phyloP scores from a whole-genome alignment of 2,329 filamentous ascomycete genomes.

The Trichoderma cornu-damae region DNA sequence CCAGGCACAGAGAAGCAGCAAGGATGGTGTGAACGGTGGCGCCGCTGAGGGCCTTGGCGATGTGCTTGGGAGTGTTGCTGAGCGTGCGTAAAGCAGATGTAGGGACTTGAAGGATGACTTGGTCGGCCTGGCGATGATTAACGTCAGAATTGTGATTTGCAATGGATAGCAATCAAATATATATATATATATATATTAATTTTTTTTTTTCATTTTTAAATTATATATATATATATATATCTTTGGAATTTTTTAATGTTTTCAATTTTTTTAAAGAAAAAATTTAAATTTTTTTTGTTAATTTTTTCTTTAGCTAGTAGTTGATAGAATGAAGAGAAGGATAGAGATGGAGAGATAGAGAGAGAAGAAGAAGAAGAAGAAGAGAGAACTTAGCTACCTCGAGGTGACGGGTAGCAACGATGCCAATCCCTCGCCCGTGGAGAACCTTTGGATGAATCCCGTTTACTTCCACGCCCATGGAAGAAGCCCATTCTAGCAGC shows the following conservation, averaged over 20 bases:
- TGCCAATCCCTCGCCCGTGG: constrained; percentile 69
- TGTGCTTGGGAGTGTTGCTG: constrained; percentile 51
- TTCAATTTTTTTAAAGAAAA: too few species aligned
- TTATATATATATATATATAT: too few species aligned
- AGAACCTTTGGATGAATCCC: constrained; percentile 63
- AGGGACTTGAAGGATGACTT: constrained; percentile 62
- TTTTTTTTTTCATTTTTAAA: too few species aligned
- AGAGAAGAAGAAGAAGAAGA: background rate
- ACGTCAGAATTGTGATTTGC: background rate
- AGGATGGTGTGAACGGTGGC: constrained; percentile 65
- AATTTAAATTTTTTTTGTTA: too few species aligned
- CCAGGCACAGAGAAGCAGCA: constrained; percentile 60
- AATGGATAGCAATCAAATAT: too few species aligned
- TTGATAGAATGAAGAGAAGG: background rate
- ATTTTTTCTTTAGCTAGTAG: too few species aligned
- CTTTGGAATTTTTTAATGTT: too few species aligned
- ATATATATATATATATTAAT: too few species aligned
- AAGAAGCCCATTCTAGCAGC: constrained; percentile 64
- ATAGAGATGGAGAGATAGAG: background rate
- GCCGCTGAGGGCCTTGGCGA: constrained; percentile 48
- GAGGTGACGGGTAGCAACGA: constrained; percentile 64
- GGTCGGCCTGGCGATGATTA: constrained; percentile 32
- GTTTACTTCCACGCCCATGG: constrained; percentile 60
- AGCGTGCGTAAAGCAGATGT: constrained; percentile 58
- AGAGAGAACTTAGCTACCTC: too few species aligned